phyloP scores from a whole-genome alignment of 805 yeast genomes.

The Blastobotrys robertii region DNA sequence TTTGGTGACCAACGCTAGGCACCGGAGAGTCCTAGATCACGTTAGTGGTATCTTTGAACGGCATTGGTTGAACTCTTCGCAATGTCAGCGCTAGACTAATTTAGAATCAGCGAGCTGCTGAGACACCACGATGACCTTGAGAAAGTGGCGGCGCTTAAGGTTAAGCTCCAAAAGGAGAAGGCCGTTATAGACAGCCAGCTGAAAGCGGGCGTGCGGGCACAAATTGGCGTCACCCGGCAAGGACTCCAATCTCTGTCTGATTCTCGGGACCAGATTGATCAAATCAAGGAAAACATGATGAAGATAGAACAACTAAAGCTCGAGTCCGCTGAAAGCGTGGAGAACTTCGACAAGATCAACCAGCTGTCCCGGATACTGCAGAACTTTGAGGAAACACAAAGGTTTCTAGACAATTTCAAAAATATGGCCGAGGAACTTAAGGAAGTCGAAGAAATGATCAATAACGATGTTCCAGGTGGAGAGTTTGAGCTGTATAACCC shows the following conservation, averaged over 20 bases:
- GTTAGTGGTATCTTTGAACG: too few species aligned
- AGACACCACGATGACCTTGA: conserved; percentile 26
- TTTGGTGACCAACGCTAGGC: too few species aligned
- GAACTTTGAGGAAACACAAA: conserved; percentile 59
- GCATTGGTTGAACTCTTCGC: too few species aligned
- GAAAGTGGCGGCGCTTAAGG: conserved; percentile 26
- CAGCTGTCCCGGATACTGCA: conserved; percentile 59
- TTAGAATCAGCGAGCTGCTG: conserved; percentile 18
- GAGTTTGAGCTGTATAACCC: conserved; percentile 35
- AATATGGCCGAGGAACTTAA: conserved; percentile 43
- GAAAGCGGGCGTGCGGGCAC: conserved; percentile 56
- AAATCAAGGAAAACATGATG: conserved; percentile 23
- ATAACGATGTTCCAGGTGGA: conserved; percentile 29
- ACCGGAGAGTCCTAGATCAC: too few species aligned
- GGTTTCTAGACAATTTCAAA: conserved; percentile 52
- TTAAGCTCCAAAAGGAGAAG: conserved; percentile 44
- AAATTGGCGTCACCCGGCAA: conserved; percentile 44
- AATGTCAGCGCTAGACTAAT: too few species aligned
- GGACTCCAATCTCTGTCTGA: conserved; percentile 26
- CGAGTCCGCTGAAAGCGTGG: conserved; percentile 50
- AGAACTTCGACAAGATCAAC: conserved; percentile 59
- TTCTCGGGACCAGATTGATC: conserved; percentile 33
- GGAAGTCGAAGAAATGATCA: conserved; percentile 44
- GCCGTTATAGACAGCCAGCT: conserved; percentile 66
- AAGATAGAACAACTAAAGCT: conserved; percentile 39